Evolutionary conservation across 345 rosid species (phyloP).

Genomic region (Hypericum perforatum): DNA sequence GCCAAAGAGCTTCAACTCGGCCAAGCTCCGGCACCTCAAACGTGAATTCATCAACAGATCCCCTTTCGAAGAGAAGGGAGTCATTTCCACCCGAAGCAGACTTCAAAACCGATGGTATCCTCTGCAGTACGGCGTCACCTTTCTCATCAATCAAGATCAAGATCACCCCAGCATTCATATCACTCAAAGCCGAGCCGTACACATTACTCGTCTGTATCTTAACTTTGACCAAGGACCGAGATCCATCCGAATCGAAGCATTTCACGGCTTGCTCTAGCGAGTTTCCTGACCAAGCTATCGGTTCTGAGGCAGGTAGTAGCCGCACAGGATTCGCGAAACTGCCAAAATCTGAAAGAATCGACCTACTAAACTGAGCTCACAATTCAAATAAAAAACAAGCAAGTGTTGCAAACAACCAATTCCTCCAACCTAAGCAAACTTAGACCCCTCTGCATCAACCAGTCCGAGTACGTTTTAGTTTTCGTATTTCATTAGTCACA

Average conservation of each 20-base stretch:
- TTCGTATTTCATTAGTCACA: no score
- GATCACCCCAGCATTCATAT: conserved; percentile 53
- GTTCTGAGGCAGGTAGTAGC: conserved; percentile 47
- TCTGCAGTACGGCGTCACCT: conserved; percentile 58
- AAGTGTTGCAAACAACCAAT: no score
- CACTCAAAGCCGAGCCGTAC: conserved; percentile 55
- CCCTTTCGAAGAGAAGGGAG: conserved; percentile 57
- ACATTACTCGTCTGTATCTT: conserved; percentile 55
- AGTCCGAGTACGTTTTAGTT: no score
- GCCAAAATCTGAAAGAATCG: conserved; percentile 48
- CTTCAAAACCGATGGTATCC: conserved; percentile 40
- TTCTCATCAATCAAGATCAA: conserved; percentile 59
- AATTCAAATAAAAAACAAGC: no score
- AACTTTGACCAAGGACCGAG: conserved; percentile 48
- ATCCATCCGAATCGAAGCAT: conserved; percentile 13
- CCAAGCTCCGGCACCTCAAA: conserved; percentile 51
- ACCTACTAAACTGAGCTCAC: no score
- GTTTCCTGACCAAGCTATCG: conserved; percentile 25
- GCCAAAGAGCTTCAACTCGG: conserved; percentile 63
- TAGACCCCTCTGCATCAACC: no score
- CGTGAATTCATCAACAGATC: conserved; percentile 57
- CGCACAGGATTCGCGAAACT: conserved; percentile 61
- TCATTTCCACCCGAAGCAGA: conserved; percentile 21
- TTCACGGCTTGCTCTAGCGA: conserved; percentile 15
- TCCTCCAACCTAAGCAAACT: no score